A percentile compares a stretch with the other conserved stretches of the same genome.
phyloP scores from a whole-genome alignment of 1,139 yeast species.

The Yamadazyma diospyri region DNA sequence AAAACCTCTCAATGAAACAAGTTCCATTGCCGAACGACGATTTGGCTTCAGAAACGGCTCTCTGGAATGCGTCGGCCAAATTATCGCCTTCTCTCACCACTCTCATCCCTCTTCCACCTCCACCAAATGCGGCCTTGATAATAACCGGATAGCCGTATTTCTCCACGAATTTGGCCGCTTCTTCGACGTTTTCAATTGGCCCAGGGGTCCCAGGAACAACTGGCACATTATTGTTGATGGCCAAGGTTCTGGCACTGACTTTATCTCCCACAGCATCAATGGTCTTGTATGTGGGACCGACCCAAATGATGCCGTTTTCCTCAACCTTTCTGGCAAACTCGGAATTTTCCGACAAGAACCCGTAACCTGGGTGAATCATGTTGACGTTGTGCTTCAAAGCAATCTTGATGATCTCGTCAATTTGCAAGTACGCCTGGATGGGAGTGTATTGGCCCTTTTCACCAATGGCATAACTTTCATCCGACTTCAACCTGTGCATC shows the following conservation, averaged over 20 bases:
- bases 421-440: conserved; percentile 93
- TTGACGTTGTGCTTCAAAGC: conserved; percentile 86
- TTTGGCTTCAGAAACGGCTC: conserved; percentile 94
- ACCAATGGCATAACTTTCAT: conserved; percentile 91
- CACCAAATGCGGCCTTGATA: conserved; percentile 98
- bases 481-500: conserved; percentile 92
- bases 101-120: conserved; percentile 99
- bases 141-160: conserved; percentile 93
- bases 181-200: conserved; percentile 77
- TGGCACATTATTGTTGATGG: conserved; percentile 79
- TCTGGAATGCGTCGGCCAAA: conserved; percentile 83
- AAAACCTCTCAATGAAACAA: conserved; percentile 92
- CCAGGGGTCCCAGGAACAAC: conserved; percentile 98
- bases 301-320: conserved; percentile 90
- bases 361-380: conserved; percentile 99
- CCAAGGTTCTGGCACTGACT: conserved; percentile 89
- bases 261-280: conserved; percentile 98
- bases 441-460: conserved; percentile 87
- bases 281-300: conserved; percentile 86
- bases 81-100: conserved; percentile 97
- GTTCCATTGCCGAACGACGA: conserved; percentile 98
- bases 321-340: conserved; percentile 92
- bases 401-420: conserved; percentile 89
- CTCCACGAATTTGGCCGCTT: conserved; percentile 75
- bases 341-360: conserved; percentile 90